A percentile compares a stretch with the other conserved stretches of the same genome.
phyloP scores from a whole-genome alignment of 208 protist species.

The Trypanosoma melophagium region DNA sequence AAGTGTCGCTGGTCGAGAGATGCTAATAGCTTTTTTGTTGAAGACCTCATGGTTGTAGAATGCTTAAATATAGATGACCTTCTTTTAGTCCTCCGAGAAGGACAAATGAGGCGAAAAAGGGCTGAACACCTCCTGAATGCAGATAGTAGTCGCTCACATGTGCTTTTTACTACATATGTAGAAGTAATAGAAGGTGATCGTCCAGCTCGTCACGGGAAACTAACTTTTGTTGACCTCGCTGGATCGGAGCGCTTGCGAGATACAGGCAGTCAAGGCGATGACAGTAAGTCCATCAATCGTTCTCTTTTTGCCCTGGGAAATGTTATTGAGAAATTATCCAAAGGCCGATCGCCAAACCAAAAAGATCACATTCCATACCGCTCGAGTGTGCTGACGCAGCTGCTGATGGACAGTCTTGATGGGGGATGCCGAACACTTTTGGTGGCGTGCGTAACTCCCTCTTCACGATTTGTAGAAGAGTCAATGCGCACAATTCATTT shows the following conservation, averaged over 20 bases:
- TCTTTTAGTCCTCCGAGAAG: slow-evolving; percentile 78
- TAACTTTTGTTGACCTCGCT: slow-evolving; percentile 93
- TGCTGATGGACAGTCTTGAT: slow-evolving; percentile 85
- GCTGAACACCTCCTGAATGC: slow-evolving; percentile 79
- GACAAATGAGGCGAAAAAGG: slow-evolving; percentile 72
- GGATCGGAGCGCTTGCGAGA: slow-evolving; percentile 91
- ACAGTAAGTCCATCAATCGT: slow-evolving; percentile 90
- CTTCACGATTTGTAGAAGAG: slow-evolving; percentile 66
- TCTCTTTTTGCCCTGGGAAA: slow-evolving; percentile 89
- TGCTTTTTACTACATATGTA: slow-evolving; percentile 86
- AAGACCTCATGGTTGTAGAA: slow-evolving; percentile 81
- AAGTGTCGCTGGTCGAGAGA: slow-evolving; percentile 76
- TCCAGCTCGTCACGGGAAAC: slow-evolving; percentile 59
- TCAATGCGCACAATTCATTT: slow-evolving; percentile 82
- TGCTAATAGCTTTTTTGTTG: slow-evolving; percentile 79
- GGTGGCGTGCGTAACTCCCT: slow-evolving; percentile 84
- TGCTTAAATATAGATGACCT: slow-evolving; percentile 74
- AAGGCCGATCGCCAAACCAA: slow-evolving; percentile 7
- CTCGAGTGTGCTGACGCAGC: slow-evolving; percentile 81
- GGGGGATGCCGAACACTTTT: slow-evolving; percentile 72
- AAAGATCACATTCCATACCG: slow-evolving; percentile 80
- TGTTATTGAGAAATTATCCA: slow-evolving; percentile 82
- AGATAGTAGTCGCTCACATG: slow-evolving; percentile 90
- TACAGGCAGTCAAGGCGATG: slow-evolving; percentile 68
- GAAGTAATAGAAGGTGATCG: slow-evolving; percentile 31